Percentiles rank a stretch among this genome's conserved stretches.
phyloP scores from a whole-genome alignment of 208 protist genomes.

The Plasmodiophora brassicae region DNA sequence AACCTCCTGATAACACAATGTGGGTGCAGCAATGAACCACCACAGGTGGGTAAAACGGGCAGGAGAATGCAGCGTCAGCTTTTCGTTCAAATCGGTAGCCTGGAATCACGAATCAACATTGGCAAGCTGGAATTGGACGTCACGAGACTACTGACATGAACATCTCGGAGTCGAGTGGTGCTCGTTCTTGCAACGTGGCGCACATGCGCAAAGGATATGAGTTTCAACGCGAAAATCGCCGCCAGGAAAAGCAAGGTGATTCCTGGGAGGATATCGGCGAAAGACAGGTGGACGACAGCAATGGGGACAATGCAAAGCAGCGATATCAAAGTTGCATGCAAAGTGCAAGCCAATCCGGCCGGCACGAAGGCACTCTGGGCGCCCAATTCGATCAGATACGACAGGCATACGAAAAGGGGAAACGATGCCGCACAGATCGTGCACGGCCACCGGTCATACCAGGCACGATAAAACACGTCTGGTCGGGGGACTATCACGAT shows the following conservation, averaged over 20 bases:
- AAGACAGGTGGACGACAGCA: background rate
- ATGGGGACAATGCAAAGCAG: background rate
- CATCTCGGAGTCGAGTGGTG: background rate
- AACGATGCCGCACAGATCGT: background rate
- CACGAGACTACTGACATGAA: background rate
- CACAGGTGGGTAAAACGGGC: background rate
- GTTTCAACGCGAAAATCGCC: background rate
- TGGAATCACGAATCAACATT: background rate
- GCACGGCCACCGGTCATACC: background rate
- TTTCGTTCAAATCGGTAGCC: background rate
- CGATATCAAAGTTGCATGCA: background rate
- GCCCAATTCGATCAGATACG: background rate
- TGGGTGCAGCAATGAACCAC: conserved; percentile 1
- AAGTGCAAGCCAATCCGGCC: background rate
- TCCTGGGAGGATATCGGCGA: background rate
- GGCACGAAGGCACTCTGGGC: background rate
- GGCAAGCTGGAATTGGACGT: background rate
- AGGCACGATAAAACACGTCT: background rate
- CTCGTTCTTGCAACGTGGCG: background rate
- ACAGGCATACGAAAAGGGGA: background rate
- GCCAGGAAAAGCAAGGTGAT: background rate
- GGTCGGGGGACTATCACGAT: background rate
- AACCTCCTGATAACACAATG: conserved; percentile 24
- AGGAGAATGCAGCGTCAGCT: background rate
- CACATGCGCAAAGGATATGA: background rate